Base-by-base conservation (phyloP, 2,329 filamentous ascomycete genomes). In the Harringtonia lauricola region DNA sequence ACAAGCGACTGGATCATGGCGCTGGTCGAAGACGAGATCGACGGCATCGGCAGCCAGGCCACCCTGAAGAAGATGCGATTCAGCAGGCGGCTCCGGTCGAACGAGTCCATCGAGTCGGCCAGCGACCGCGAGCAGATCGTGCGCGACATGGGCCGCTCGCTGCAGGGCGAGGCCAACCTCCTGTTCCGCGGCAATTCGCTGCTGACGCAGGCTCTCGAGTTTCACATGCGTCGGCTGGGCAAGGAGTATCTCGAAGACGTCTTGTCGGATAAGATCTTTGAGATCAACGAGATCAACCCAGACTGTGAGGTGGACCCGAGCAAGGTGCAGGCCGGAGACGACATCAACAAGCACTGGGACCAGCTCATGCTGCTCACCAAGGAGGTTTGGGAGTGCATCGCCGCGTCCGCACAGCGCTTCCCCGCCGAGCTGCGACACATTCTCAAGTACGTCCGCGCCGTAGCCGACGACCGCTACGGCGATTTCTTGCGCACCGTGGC, bases 281-380 rank as follows among this genome's bases (percentile, higher is more conserved):
- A 94, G 57, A 95, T 98, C 58, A 92, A 94, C 55, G 83, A 90
- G 53, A 78, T 83, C 50, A 88, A 96, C 56, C 83, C 84, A 0
- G 85, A 95, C 54, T 96, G 90, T 60, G 92, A 98, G 60, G 89
- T 98, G 9, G 92, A 98, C 57, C 90, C 92, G 1, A 87, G 86
- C 61, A 81, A 83, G 47, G 70, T 94, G 28, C 62, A 64, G n/a
- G 58, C 62, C 19, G 61, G 62, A 9, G 80, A 88, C 22, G 87
- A 94, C 53, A 64, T 95, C 2, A 76, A 86, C 33, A 79, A 83
- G 47, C 92, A 95, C 54, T 95, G 90, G 89, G 71, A 73, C 47
- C 75, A 80, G 36, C 68, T 96, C 24, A 78, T 89, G 45, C 70
- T 76, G 31, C 70, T 87, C 36, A 95, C 88, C 1, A 86, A 80